Base-by-base conservation (phyloP, 768 basidiomycete species). In the Nidularia sp. region DNA sequence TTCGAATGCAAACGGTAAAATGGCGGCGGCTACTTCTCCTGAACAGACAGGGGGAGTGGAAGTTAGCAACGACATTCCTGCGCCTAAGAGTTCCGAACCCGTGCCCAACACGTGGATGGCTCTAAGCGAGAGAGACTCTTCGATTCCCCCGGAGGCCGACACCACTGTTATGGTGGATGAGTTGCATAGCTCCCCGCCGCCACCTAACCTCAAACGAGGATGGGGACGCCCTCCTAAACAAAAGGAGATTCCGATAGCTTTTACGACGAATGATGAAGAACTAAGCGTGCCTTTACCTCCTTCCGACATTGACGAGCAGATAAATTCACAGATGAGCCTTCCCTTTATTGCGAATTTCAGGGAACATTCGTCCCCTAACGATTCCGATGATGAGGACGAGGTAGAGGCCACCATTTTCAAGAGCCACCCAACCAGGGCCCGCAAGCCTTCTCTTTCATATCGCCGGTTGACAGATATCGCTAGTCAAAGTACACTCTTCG, bases 381-480 rank as follows among this genome's bases (percentile, higher is more conserved):
- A 78, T 41, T 73, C 74, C 5, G 74, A 75, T 29, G 72, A 75
- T 41, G 72, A 74, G 47, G 66, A 74, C 1, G 68, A 75, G 35
- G 73, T 69, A 18, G 68, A 62, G 43, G 56, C 64, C 48, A 57
- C 68, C 35, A 70, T 72, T 48, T 64, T 58, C n/a, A 58, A 58
- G 43, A 47, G 36, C n/a, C 47, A 12, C 10, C n/a, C 33, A 48
- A 1, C 18, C 22, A 22, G 18, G 54, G 10, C 47, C 22, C 47
- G 33, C 18, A 54, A 46, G 12, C 53, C 33, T 46, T 9, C 31
- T 47, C 52, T 60, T 42, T 56, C 55, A 29, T 83, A 70, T 60
- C 80, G 78, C 10, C 60, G 72, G 18, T 65, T 88, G 50, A 80
- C 81, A 6, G 79, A 84, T 53, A 74, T 88, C 51, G 74, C 81